A percentile compares a stretch with the other conserved stretches of the same genome.
These are phyloP conservation scores for Penicillium flavigenum DNA, from an alignment of 495 filamentous ascomycete genomes.

Conservation along the genomic window DNA sequence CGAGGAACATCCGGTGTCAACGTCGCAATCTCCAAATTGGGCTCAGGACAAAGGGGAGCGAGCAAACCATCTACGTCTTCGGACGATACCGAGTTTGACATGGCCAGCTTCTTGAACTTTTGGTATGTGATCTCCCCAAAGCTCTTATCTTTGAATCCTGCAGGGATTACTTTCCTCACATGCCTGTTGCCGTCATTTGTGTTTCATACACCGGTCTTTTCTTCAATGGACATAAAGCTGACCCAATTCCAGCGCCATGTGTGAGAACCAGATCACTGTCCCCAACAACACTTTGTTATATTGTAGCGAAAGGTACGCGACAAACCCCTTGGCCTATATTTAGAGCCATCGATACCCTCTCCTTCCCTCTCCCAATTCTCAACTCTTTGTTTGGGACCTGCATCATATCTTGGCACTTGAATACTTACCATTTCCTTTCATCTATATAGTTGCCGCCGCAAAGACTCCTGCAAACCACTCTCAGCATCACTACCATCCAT, in stretches of 20 bases:
- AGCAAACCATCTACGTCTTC: constrained; percentile 12
- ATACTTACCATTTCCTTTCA: constrained; percentile 13
- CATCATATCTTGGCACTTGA: constrained; percentile 10
- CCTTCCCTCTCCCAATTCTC: constrained; percentile 14
- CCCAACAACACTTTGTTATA: constrained; percentile 61
- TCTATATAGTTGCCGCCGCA: constrained; percentile 51
- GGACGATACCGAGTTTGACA: constrained; percentile 51
- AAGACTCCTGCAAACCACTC: constrained; percentile 51
- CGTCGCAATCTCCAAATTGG: constrained; percentile 42
- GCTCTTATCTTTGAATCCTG: constrained; percentile 26
- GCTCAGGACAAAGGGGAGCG: constrained; percentile 33
- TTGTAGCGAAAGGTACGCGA: constrained; percentile 54
- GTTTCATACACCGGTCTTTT: constrained; percentile 15
- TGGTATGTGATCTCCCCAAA: constrained; percentile 49
- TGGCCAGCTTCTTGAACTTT: constrained; percentile 66
- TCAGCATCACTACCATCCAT: constrained; percentile 38
- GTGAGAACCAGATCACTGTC: constrained; percentile 65
- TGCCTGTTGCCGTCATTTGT: constrained; percentile 27
- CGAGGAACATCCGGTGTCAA: constrained; percentile 37
- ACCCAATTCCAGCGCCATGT: constrained; percentile 53
- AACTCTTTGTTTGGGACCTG: constrained; percentile 7
- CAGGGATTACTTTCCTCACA: constrained; percentile 24
- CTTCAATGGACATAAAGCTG: constrained; percentile 23
- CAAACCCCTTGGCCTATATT: background rate
- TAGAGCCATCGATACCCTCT: constrained; percentile 1